phyloP scores from a whole-genome alignment of 2,329 filamentous ascomycete species.

The Malbranchea zuffiana region DNA sequence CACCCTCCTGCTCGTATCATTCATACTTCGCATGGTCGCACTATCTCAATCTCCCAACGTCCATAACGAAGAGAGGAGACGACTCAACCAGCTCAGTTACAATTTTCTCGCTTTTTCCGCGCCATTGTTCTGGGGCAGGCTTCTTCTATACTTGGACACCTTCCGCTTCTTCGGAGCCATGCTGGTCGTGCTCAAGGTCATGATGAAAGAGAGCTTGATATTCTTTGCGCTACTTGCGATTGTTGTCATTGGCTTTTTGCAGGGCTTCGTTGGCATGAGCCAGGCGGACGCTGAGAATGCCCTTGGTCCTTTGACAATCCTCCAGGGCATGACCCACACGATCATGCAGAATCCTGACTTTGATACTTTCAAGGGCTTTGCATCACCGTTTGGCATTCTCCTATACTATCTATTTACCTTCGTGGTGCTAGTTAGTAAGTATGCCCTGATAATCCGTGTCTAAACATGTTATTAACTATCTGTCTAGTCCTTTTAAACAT shows the following conservation, averaged over 20 bases:
- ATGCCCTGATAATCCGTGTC: background rate
- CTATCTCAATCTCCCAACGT: conserved; percentile 50
- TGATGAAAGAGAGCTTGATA: conserved; percentile 89
- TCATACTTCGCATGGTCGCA: conserved; percentile 68
- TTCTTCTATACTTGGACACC: conserved; percentile 85
- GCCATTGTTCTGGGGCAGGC: conserved; percentile 91
- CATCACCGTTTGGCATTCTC: conserved; percentile 82
- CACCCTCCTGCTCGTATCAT: conserved; percentile 62
- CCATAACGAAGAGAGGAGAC: conserved; percentile 41
- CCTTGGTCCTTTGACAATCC: conserved; percentile 31
- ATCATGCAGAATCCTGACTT: conserved; percentile 92
- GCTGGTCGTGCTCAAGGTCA: conserved; percentile 90
- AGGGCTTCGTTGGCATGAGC: conserved; percentile 88
- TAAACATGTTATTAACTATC: conserved; percentile 9
- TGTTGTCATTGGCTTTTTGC: conserved; percentile 68
- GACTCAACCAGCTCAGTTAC: conserved; percentile 74
- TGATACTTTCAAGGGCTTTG: conserved; percentile 75
- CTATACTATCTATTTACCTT: conserved; percentile 98
- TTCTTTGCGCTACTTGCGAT: conserved; percentile 87
- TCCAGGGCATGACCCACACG: conserved; percentile 63
- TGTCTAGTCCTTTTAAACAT: conserved; percentile 70
- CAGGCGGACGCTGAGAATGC: conserved; percentile 60
- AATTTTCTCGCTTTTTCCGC: conserved; percentile 89
- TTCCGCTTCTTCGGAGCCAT: conserved; percentile 96
- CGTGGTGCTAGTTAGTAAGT: conserved; percentile 68